Evolutionary conservation across 306 rosid species (phyloP), one percentile per base, ranked within the genome.

Genomic region (Fagus sylvatica): DNA sequence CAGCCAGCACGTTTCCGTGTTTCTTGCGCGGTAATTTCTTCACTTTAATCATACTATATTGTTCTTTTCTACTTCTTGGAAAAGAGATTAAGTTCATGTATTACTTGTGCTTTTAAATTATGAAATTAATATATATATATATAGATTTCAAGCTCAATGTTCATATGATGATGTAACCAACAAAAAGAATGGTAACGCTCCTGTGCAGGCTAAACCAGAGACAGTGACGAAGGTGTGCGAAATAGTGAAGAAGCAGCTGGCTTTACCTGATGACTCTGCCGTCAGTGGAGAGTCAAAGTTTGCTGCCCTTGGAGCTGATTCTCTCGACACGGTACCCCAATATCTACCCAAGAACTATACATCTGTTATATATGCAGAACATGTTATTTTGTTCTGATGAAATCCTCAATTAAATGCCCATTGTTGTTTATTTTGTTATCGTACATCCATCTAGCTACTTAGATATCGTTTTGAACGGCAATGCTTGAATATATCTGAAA

Each of bases 211-310:
- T 54, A 93, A 90, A 73, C 91, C 90, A 8, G 94, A 95, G 85
- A 95, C 98, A 32, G 88, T 95, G 84, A 0, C 85, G 8, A 91
- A 93, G 92, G 98, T 93, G 66, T 84, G 87, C 60, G 75, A 69
- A 54, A 87, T 95, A 15, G 99, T 95, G 82, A 91, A 81, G 91
- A 91, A 95, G 85, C 99, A 95, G 87, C 88, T 95, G 71, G 99
- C 97, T 17, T 80, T 95, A 36, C 60, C 91, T 8, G 94, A 62
- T 17, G 93, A 36, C 33, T 46, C 85, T 0, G 1, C 57, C 39
- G 85, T 95, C 80, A 54, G 78, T 13, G 97, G 91, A 55, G 94
- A 87, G 74, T 91, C 98, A 39, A 93, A 88, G 76, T 95, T 95
- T 82, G 1, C 85, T 56, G 83, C 86, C n/a, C 97, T 95, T 57